Evolutionary conservation across 106 monocot genomes (phyloP), one percentile per base, ranked within the genome.

Genomic region (Chionographis japonica): DNA sequence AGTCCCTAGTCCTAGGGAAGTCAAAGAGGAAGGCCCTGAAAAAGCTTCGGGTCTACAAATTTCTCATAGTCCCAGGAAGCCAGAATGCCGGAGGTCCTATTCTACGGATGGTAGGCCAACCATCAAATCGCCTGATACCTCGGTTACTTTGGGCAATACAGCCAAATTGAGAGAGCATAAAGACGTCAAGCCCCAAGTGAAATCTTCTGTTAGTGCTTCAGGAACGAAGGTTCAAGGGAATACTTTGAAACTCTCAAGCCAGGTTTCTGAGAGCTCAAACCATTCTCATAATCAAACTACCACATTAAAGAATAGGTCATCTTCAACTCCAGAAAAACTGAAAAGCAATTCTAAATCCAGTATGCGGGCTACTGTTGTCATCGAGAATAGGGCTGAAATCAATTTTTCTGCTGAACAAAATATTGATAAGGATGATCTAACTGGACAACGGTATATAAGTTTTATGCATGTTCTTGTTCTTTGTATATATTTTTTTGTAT

Each of bases 371-470:
- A 57, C 20, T 68, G 61, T 43, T 12, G 63, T 37, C 8, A 40
- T 66, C 12, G 86, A 91, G 62, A 85, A 90, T 51, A 91, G 78
- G 74, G 69, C 75, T 57, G 68, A 78, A 37, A 61, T 61, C 50
- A 94, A 87, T 68, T 82, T 76, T 74, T 87, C 87, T 40, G 78
- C 69, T 20, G 91, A 88, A 72, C 35, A 52, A 2, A 77, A 68
- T 63, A 37, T 65, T 12, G 74, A 85, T 54, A 90, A 75, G 60
- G 87, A 77, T 74, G 16, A 57, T 53, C 11, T 68, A 60, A 12
- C 52, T 15, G 71, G 15, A 8, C 75, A 88, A 67, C 63, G 80
- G 90, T 90, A 74, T 65, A 52, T 50, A 35, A 56, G 38, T 14
- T 41, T 4, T 1, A 14, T 39, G 27, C 13, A 37, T 13, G 14